Evolutionary conservation across 129 eudicot genomes (phyloP), one percentile per base, ranked within the genome.

Genomic region (Escallonia herrerae): DNA sequence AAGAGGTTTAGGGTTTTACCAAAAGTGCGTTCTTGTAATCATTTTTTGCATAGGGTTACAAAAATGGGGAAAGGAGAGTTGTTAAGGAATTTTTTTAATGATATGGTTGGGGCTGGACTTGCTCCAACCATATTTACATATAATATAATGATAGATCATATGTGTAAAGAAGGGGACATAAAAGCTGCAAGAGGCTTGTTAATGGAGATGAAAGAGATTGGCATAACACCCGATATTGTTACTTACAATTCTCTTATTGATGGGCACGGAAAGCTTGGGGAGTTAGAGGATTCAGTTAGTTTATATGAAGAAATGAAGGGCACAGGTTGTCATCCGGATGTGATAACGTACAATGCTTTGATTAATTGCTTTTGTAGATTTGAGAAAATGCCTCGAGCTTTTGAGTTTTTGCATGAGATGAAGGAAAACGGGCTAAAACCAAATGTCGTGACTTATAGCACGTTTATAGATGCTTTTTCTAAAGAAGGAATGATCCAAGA

Each of bases 201-300:
- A 53, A 33, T 46, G n/a, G 71, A 78, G 63, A 91, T 91, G 97
- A 91, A 88, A 67, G 53, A 70, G 37, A 64, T 58, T 62, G 78
- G 87, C 14, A 15, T 91, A 54, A 54, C 60, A 43, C 97, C 97
- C 0, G 97, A 91, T 69, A 69, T 86, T 81, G 82, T 91, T 73
- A 87, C 97, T 47, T 91, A 87, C 58, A 91, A 91, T 81, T 76
- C 96, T 37, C 84, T 91, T 45, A 83, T 91, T 56, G 95, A 91
- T 73, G 96, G 84, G 41, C 68, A 80, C 63, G 97, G 97, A 47
- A 91, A 91, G 70, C 72, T 79, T 37, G 96, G 96, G 59, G 74
- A 81, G 60, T 76, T 91, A 69, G 73, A 68, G 33, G 86, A 79
- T 45, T 81, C 87, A 9, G 39, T 85, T 15, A 76, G 74, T 77